Evolutionary conservation across 768 basidiomycete genomes (phyloP).

Genomic region (Psilocybe subaeruginosa): DNA sequence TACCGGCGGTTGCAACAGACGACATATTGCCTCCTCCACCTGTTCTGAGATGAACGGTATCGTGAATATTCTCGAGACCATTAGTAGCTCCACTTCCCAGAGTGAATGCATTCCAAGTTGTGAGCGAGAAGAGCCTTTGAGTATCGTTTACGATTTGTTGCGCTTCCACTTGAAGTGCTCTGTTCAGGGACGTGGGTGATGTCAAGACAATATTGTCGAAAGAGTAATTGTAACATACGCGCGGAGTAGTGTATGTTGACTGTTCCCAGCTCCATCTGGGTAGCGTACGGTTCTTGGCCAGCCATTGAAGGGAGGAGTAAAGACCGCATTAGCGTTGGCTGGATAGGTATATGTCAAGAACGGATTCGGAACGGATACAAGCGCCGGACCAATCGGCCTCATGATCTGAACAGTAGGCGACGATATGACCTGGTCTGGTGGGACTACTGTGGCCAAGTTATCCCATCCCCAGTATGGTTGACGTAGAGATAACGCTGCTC

Average conservation of each 20-base stretch:
- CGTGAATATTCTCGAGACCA: slow-evolving; percentile 55
- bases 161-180: slow-evolving; percentile 24
- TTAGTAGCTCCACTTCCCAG: slow-evolving; percentile 39
- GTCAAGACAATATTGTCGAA: too few species aligned
- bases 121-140: slow-evolving; percentile 38
- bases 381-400: slow-evolving; percentile 28
- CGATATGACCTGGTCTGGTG: slow-evolving; percentile 43
- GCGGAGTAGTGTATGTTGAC: too few species aligned
- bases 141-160: slow-evolving; percentile 31
- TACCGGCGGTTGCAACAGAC: slow-evolving; percentile 43
- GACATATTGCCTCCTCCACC: slow-evolving; percentile 50
- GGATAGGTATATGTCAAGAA: too few species aligned
- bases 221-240: too few species aligned
- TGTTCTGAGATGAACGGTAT: slow-evolving; percentile 44
- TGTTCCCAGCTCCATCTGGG: too few species aligned
- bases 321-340: too few species aligned
- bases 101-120: slow-evolving; percentile 45
- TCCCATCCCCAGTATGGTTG: too few species aligned
- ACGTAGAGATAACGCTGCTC: slow-evolving; percentile 35
- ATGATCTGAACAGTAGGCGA: slow-evolving; percentile 34
- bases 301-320: too few species aligned
- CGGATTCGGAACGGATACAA: slow-evolving; percentile 22
- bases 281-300: too few species aligned
- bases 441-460: slow-evolving; percentile 29
- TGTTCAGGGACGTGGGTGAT: neutral